Evolutionary conservation across 164 flowering plant genomes (phyloP), one percentile per base, ranked within the genome.

Genomic region (Kingdonia uniflora): DNA sequence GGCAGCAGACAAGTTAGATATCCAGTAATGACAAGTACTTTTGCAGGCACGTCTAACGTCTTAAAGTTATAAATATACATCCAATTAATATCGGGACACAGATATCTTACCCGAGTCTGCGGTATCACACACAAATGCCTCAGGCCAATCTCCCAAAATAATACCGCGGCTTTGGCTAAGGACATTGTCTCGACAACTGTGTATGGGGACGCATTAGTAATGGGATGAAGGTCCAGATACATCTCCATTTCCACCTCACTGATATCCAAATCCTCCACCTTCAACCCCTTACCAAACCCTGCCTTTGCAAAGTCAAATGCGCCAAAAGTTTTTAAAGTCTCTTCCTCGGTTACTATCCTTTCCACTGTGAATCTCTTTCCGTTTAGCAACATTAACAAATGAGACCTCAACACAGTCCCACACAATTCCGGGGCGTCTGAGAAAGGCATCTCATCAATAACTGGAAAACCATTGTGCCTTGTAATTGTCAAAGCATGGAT

Each of bases 201-300:
- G 65, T 85, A 83, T 8, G 96, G 95, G 19, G 96, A 91, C 13
- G 86, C 52, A 60, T 91, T 91, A 5, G 79, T 79, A n/a, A 91
- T 76, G 2, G 96, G 97, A 72, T 91, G 96, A 48, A 91, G 88
- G 71, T 91, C 97, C 23, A 87, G 86, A 59, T 75, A 91, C 97
- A 91, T 83, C 51, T 87, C 88, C 96, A 81, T 77, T 53, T 87
- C 96, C 56, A 83, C 92, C 5, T 67, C 84, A 0, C 17, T 52
- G 4, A 91, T 59, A 0, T 77, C 80, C 65, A 91, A 19, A 64
- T 91, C 96, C 51, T 81, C 95, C 15, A 91, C 45, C 66, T 79
- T 85, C 42, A 80, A 42, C 54, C 95, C 96, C 54, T 79, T 91
- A 5, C 98, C 98, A 2, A 74, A 80, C 24, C 98, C 96, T 13